Percentiles rank a stretch among this genome's conserved stretches.
These are phyloP conservation scores for Plasmodium malariae DNA, from an alignment of 169 alveolate genomes.

Conservation along the genomic window DNA sequence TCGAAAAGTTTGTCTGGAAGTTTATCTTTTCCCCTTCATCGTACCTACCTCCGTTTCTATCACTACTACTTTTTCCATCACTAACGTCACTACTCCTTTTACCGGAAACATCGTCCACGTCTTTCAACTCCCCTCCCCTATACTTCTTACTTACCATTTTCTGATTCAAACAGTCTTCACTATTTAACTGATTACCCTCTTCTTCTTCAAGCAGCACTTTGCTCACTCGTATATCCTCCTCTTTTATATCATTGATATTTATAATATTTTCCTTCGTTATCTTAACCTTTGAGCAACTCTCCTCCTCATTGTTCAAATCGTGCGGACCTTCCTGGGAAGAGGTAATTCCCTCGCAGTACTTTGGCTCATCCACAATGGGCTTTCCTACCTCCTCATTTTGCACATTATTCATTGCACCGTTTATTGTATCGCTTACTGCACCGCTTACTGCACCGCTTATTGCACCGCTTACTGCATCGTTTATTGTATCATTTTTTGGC, in stretches of 20 bases:
- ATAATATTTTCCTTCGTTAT: constrained; percentile 68
- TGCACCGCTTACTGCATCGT: no score
- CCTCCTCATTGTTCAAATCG: neutral
- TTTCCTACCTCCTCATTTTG: no score
- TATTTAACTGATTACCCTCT: neutral
- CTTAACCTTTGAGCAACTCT: constrained; percentile 37
- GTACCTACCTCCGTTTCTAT: neutral
- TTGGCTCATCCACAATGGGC: no score
- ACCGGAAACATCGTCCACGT: neutral
- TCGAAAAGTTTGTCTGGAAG: constrained; percentile 22
- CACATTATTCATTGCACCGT: no score
- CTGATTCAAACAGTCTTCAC: neutral
- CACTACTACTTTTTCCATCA: neutral
- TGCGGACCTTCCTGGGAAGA: no score
- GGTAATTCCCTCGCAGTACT: no score
- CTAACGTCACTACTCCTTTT: neutral
- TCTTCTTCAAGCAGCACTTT: constrained; percentile 1
- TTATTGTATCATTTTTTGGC: no score
- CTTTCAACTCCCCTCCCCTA: no score
- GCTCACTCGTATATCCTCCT: constrained; percentile 6
- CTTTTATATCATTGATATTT: constrained; percentile 16
- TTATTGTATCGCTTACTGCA: no score
- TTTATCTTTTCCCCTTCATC: neutral
- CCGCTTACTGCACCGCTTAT: no score
- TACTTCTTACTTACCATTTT: constrained; percentile 6